Evolutionary conservation across 1,284 basidiomycete genomes (phyloP).

Genomic region (Ustilago curta): DNA sequence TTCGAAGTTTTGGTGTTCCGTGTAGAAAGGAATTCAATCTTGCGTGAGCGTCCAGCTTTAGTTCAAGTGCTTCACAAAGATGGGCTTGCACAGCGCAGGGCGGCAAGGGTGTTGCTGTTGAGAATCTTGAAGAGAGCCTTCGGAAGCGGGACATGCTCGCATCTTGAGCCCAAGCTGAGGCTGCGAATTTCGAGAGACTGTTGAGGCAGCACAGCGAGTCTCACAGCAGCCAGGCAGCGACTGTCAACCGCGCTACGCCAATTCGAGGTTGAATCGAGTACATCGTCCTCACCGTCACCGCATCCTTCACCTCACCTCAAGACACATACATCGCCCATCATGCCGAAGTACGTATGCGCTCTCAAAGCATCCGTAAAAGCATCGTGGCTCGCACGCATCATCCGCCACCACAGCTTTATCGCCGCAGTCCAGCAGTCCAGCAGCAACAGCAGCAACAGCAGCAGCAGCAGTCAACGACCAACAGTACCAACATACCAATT

Average conservation of each 20-base stretch:
- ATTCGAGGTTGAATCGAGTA: slow-evolving; percentile 16
- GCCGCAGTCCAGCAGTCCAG: neutral
- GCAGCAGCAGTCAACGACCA: slow-evolving; percentile 1
- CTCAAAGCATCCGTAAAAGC: slow-evolving; percentile 5
- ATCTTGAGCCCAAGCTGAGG: neutral
- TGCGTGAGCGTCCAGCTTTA: neutral
- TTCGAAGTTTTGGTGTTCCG: neutral
- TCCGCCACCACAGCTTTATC: neutral
- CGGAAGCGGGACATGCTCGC: neutral
- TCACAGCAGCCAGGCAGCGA: slow-evolving; percentile 1
- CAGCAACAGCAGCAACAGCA: slow-evolving; percentile 5
- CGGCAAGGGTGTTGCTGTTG: neutral
- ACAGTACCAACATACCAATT: neutral
- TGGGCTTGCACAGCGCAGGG: slow-evolving; percentile 5
- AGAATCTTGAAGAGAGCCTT: neutral
- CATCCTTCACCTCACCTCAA: slow-evolving; percentile 38
- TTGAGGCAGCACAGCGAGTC: slow-evolving; percentile 6
- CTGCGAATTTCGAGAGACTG: neutral
- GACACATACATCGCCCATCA: slow-evolving; percentile 61
- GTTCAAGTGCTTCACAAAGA: neutral
- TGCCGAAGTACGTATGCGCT: slow-evolving; percentile 62
- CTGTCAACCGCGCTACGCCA: slow-evolving; percentile 7
- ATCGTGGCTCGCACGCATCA: slow-evolving; percentile 16
- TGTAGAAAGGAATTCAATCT: neutral
- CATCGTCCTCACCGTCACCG: slow-evolving; percentile 40